These are phyloP conservation scores for Neonectria punicea DNA, from an alignment of 2,329 filamentous ascomycete genomes.

Conservation along the genomic window DNA sequence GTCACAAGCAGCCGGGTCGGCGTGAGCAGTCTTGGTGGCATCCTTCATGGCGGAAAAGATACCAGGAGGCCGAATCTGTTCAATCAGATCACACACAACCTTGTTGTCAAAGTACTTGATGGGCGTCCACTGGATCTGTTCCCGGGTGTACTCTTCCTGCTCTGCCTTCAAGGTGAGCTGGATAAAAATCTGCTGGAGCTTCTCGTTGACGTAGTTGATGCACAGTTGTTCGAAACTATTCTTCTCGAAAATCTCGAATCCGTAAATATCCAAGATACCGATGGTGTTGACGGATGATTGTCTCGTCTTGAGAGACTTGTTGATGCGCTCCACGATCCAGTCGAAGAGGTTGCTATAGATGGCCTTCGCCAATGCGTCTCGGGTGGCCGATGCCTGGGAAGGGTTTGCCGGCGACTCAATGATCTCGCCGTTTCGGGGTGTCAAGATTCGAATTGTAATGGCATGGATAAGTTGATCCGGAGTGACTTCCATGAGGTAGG, in stretches of 20 bases:
- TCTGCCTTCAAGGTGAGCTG: slow-evolving; percentile 96
- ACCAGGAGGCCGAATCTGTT: slow-evolving; percentile 88
- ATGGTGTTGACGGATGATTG: slow-evolving; percentile 84
- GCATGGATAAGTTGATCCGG: slow-evolving; percentile 83
- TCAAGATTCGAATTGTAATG: slow-evolving; percentile 88
- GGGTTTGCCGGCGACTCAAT: slow-evolving; percentile 85
- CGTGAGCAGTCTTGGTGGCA: slow-evolving; percentile 97
- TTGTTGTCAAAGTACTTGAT: slow-evolving; percentile 99
- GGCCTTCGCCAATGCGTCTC: slow-evolving; percentile 93
- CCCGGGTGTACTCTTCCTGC: slow-evolving; percentile 95
- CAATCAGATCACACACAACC: slow-evolving; percentile 96
- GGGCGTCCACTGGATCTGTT: slow-evolving; percentile 98
- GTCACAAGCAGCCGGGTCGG: slow-evolving; percentile 92
- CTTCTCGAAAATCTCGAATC: slow-evolving; percentile 99
- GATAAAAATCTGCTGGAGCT: slow-evolving; percentile 98
- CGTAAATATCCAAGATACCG: slow-evolving; percentile 98
- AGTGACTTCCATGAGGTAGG: slow-evolving; percentile 91
- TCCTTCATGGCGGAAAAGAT: slow-evolving; percentile 97
- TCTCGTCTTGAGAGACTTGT: slow-evolving; percentile 84
- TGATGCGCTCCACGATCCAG: slow-evolving; percentile 96
- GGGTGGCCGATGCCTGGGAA: slow-evolving; percentile 84
- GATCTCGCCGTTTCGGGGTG: slow-evolving; percentile 71
- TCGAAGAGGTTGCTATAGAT: slow-evolving; percentile 98
- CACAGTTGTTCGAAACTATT: slow-evolving; percentile 99
- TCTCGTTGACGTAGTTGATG: slow-evolving; percentile 99